phyloP scores from a whole-genome alignment of 1,284 basidiomycete species.

The Boletellus sp. region DNA sequence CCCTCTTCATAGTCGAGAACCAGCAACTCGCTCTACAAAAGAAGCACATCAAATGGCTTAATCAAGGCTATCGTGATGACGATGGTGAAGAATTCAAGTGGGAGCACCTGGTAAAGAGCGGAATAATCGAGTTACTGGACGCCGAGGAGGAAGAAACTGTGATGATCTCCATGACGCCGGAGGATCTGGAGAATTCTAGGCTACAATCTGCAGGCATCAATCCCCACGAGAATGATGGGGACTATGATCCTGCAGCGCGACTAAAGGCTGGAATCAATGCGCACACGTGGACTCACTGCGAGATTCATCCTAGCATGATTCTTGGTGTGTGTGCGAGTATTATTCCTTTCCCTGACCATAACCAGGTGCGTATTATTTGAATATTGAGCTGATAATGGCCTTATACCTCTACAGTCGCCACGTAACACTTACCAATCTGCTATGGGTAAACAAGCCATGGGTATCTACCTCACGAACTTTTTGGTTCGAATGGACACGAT shows the following conservation, averaged over 20 bases:
- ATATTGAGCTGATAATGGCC: slow-evolving; percentile 12
- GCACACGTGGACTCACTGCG: slow-evolving; percentile 97
- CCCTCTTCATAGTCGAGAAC: slow-evolving; percentile 95
- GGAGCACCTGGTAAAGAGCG: slow-evolving; percentile 82
- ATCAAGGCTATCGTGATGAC: slow-evolving; percentile 48
- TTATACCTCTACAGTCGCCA: slow-evolving; percentile 64
- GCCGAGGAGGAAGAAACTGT: slow-evolving; percentile 99
- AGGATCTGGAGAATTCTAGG: slow-evolving; percentile 87
- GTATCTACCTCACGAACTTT: slow-evolving; percentile 96
- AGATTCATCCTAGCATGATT: slow-evolving; percentile 99
- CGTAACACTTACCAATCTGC: slow-evolving; percentile 99
- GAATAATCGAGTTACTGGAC: slow-evolving; percentile 92
- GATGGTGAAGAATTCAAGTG: slow-evolving; percentile 72
- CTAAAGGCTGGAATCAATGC: slow-evolving; percentile 79
- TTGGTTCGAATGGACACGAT: slow-evolving; percentile 98
- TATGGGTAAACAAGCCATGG: slow-evolving; percentile 99
- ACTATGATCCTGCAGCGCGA: slow-evolving; percentile 85
- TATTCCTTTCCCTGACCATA: slow-evolving; percentile 99
- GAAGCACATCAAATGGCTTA: slow-evolving; percentile 79
- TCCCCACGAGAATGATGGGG: slow-evolving; percentile 56
- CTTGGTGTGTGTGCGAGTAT: slow-evolving; percentile 97
- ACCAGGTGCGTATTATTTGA: slow-evolving; percentile 64
- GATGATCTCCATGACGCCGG: slow-evolving; percentile 98
- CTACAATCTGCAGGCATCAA: slow-evolving; percentile 62
- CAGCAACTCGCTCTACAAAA: slow-evolving; percentile 82